phyloP scores from a whole-genome alignment of 768 basidiomycete genomes.

The Psilocybe tampanensis region DNA sequence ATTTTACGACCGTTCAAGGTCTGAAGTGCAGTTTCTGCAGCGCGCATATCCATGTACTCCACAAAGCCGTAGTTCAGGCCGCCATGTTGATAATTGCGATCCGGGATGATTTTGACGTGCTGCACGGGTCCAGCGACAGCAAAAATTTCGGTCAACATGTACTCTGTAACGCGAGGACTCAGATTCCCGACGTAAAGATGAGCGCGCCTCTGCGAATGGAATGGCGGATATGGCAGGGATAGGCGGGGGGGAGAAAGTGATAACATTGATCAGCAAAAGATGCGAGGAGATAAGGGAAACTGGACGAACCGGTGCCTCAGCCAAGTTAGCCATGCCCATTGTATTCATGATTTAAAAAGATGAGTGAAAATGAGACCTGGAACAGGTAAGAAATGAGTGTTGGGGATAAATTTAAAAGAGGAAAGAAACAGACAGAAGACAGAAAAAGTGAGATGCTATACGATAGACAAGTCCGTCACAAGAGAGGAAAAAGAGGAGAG shows the following conservation, averaged over 20 bases:
- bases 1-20: slow-evolving; percentile 99
- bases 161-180: slow-evolving; percentile 96
- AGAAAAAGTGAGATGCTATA: slow-evolving; percentile 51
- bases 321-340: slow-evolving; percentile 69
- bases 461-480: slow-evolving; percentile 61
- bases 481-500: slow-evolving; percentile 50
- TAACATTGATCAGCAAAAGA: slow-evolving; percentile 33
- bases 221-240: slow-evolving; percentile 16
- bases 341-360: slow-evolving; percentile 72
- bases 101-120: slow-evolving; percentile 99
- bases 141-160: slow-evolving; percentile 98
- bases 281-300: slow-evolving; percentile 18
- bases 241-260: slow-evolving; percentile 18
- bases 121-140: slow-evolving; percentile 97
- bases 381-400: slow-evolving; percentile 19
- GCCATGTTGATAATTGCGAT: slow-evolving; percentile 98
- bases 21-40: slow-evolving; percentile 97
- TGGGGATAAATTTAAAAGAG: slow-evolving; percentile 22
- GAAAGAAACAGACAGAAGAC: slow-evolving; percentile 49
- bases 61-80: slow-evolving; percentile 99
- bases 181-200: slow-evolving; percentile 99
- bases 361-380: slow-evolving; percentile 55
- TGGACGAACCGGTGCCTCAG: slow-evolving; percentile 76
- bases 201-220: slow-evolving; percentile 70
- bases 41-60: slow-evolving; percentile 98